Evolutionary conservation across 2,329 filamentous ascomycete genomes (phyloP).

Genomic region (Phialocephala sp.): DNA sequence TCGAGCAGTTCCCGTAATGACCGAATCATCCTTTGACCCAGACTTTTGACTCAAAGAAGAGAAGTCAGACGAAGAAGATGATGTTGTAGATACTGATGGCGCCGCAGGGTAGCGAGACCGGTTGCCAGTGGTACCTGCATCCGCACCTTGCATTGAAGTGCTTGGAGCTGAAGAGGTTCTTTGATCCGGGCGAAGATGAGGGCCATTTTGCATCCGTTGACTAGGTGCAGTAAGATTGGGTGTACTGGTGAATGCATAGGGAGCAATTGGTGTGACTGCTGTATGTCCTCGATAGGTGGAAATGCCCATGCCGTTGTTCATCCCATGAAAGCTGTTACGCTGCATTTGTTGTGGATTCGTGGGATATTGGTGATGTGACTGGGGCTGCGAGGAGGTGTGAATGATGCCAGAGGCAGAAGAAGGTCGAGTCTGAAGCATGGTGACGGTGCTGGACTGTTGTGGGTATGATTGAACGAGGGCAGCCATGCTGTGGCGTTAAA

Average conservation of each 20-base stretch:
- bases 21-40: constrained; percentile 60
- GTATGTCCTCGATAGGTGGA: constrained; percentile 59
- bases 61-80: constrained; percentile 42
- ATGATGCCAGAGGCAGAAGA: constrained; percentile 64
- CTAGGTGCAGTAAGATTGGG: constrained; percentile 63
- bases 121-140: constrained; percentile 42
- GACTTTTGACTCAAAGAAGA: constrained; percentile 48
- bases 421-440: constrained; percentile 77
- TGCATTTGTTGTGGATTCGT: constrained; percentile 50
- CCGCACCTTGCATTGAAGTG: constrained; percentile 33
- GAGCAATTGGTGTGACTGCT: constrained; percentile 65
- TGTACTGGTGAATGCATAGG: constrained; percentile 78
- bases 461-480: constrained; percentile 83
- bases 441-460: constrained; percentile 74
- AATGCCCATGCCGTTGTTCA: constrained; percentile 52
- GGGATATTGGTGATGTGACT: constrained; percentile 53
- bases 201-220: constrained; percentile 41
- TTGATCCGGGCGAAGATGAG: constrained; percentile 61
- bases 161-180: constrained; percentile 58
- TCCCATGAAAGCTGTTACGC: constrained; percentile 57
- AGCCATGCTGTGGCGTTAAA: constrained; percentile 67
- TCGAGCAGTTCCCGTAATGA: constrained; percentile 47
- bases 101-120: constrained; percentile 54
- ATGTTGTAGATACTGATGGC: constrained; percentile 55
- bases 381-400: constrained; percentile 42